Base-by-base conservation (phyloP, 2,329 filamentous ascomycete genomes). In the Plectosphaerella sp. region DNA sequence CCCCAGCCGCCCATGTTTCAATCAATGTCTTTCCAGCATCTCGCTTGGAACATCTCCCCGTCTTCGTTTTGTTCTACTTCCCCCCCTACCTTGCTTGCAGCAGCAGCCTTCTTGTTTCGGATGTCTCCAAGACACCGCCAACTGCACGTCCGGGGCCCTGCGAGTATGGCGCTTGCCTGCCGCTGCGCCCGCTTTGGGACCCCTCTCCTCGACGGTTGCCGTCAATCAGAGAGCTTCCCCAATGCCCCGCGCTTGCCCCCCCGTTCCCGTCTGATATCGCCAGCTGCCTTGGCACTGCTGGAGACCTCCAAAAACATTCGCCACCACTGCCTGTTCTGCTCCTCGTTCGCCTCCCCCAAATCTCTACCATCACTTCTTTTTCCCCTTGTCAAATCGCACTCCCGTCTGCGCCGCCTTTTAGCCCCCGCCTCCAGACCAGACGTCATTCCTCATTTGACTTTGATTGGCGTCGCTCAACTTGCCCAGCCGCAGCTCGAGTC, bases 151-250 rank as follows among this genome's bases (percentile, higher is more conserved):
- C 45, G 7, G 20, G 10, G 28, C n/a, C 20, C 36, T 22, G 20
- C 46, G 49, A 52, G 20, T 42, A 52, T 37, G 47, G 24, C 47
- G 45, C 50, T 37, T 20, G 28, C 15, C 18, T 11, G 41, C 18
- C 41, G 41, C 41, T 43, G 41, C 41, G 41, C 41, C 41, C 41
- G 41, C 16, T 18, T 18, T 18, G 16, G 11, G 41, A 16, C 41
- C 41, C 41, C 18, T 18, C 41, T 11, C 22, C n/a, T 20, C 11
- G n/a, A 12, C 41, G 16, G 22, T 22, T 18, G 16, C 41, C 41
- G 41, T 43, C 41, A 43, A 43, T 43, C 41, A 43, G n/a, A 43
- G 41, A 43, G 41, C 41, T 43, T 43, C 41, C 41, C 41, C 41
- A 20, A 18, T 43, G 41, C 41, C 41, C 41, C 41, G 41, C 41